These are phyloP conservation scores for Lactuca sativa DNA, from an alignment of 129 eudicot species.

Conservation along the genomic window DNA sequence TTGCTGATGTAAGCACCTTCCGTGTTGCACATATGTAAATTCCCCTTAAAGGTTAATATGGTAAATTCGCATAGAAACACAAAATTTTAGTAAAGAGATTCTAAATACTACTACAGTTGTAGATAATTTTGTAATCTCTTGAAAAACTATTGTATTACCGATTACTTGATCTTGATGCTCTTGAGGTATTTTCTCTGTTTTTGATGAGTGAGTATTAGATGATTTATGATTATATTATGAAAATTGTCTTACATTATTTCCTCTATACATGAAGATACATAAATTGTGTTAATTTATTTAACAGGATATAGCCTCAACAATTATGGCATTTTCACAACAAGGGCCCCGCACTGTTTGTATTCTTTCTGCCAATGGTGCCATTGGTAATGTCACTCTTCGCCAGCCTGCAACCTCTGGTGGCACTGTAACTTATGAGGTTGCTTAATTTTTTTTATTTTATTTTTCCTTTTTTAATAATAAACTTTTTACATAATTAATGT, in stretches of 20 bases:
- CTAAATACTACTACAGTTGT: neutral
- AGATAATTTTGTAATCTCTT: neutral
- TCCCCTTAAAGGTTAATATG: neutral
- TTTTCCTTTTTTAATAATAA: neutral
- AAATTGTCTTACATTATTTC: neutral
- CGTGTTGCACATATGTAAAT: neutral
- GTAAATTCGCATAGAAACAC: neutral
- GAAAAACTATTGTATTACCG: neutral
- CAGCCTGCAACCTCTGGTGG: slow-evolving; percentile 80
- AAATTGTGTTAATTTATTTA: neutral
- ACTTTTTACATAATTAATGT: neutral
- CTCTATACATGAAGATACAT: neutral
- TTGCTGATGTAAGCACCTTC: no score
- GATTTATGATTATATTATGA: no score
- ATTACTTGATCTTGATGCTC: slow-evolving; percentile 8
- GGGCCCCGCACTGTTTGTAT: slow-evolving; percentile 94
- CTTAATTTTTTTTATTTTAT: neutral
- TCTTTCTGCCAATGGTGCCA: slow-evolving; percentile 88
- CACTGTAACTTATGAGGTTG: slow-evolving; percentile 83
- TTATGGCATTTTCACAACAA: slow-evolving; percentile 83
- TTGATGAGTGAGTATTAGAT: no score
- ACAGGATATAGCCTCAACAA: slow-evolving; percentile 85
- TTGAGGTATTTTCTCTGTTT: no score
- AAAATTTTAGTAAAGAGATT: no score
- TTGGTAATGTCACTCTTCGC: slow-evolving; percentile 78